Evolutionary conservation across 140 eudicot species (phyloP), one percentile per base, ranked within the genome.

Genomic region (Artemisia princeps): DNA sequence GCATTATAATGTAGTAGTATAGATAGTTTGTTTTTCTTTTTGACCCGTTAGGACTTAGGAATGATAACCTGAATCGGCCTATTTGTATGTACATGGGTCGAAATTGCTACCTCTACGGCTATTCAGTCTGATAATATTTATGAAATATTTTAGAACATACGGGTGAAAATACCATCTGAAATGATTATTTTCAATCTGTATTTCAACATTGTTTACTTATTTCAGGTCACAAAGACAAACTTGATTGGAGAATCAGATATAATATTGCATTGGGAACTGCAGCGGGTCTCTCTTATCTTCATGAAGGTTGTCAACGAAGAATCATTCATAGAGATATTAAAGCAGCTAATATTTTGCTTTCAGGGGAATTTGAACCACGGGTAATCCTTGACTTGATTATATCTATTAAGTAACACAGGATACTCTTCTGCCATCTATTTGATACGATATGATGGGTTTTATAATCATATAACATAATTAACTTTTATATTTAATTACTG

Each of bases 301-400:
- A 91, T 55, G 97, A 88, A 65, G 95, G 92, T 45, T 87, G 96
- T 73, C 92, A 88, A 66, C 72, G 98, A 55, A 81, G 98, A 75
- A 91, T 91, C 10, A 85, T 91, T 60, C 98, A 91, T 50, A 69
- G 98, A 68, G 98, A 91, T 76, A 85, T 91, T 55, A 91, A 91
- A 71, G 81, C 98, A 50, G 92, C 92, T 45, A 88, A 91, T 76
- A 74, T 91, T 60, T 73, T 88, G 65, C 92, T 91, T 9, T 79
- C 95, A 4, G 90, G 85, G 64, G 87, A 88, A 63, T 85, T 91
- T 55, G 83, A 91, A 64, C 83, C 97, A 55, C 86, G 80, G 91
- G 97, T 87, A 81, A 54, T 72, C 3, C 64, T 55, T 12, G 55
- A 37, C 30, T 50, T 55, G 44, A 72, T 42, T 14, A 53, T 42